Evolutionary conservation across 148 eudicot genomes (phyloP), one percentile per base, ranked within the genome.

Genomic region (Mesembryanthemum crystallinum): DNA sequence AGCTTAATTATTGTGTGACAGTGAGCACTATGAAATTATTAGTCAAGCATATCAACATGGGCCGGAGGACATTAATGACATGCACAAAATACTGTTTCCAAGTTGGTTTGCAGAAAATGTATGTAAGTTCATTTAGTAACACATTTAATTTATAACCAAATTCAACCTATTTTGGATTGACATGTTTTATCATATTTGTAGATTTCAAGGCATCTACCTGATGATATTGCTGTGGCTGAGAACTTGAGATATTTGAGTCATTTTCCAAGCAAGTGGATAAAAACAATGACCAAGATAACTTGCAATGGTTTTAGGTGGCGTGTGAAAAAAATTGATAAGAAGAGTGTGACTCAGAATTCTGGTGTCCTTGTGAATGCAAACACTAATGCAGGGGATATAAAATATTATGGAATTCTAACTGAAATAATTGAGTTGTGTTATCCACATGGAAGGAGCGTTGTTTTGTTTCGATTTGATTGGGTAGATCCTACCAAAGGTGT

Each of bases 31-130:
- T 71, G 43, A 54, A 0, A 3, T 32, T 52, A 13, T 54, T 0
- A 8, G 45, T 29, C 8, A 71, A 10, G 23, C 29, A 7, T 30
- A 54, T 18, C 17, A 54, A 35, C 6, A 57, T 10, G 2, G 2
- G 1, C 14, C 61, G 21, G 68, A 20, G 8, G 21, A 32, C 10
- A 30, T 33, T 32, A 7, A 64, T 64, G 25, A 64, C 12, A 32
- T 30, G 9, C 25, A 64, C 21, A 15, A 33, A 35, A 33, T 5
- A 33, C 15, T 7, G 0, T 64, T 64, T 64, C 45, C 68, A 32
- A 20, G 54, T 2, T 71, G 73, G 47, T 71, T 71, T 71, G 43
- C 42, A 0, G 43, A 71, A 29, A 71, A 71, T 54, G 28, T 71
- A 55, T 7, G 73, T 71, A 18, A n/a, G n/a, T 64, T 4, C 3